Conservation (phyloP, 345 rosid genomes). For the Carallia pectinifolia region DNA sequence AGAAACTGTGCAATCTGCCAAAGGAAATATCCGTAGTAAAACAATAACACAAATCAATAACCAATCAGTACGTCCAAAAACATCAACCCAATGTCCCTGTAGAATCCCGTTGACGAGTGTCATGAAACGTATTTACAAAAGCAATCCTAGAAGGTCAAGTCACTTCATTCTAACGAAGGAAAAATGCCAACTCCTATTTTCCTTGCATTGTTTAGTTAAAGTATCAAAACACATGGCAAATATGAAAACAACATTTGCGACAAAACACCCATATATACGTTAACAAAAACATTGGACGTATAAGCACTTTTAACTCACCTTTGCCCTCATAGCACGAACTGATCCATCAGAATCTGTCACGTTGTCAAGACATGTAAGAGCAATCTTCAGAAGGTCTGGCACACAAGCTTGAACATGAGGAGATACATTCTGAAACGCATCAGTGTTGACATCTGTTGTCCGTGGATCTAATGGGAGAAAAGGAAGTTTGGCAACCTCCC, state of each 20-base stretch:
- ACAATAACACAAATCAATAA: background rate
- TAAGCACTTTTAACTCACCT: conserved; percentile 45
- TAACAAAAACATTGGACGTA: background rate
- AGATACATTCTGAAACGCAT: conserved; percentile 67
- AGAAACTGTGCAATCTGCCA: conserved; percentile 81
- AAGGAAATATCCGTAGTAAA: background rate
- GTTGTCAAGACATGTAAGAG: conserved; percentile 79
- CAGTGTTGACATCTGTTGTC: conserved; percentile 47
- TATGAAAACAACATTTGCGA: background rate
- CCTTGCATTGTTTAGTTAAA: background rate
- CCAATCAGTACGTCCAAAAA: background rate
- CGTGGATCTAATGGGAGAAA: conserved; percentile 92
- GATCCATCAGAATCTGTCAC: conserved; percentile 88
- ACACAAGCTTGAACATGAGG: conserved; percentile 84
- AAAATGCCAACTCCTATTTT: background rate
- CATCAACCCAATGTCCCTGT: background rate
- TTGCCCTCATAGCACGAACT: conserved; percentile 84
- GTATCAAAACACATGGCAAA: background rate
- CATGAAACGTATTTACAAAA: too few relatives aligned
- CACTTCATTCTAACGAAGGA: background rate
- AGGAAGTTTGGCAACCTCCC: conserved; percentile 88
- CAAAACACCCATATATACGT: background rate
- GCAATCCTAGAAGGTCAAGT: too few relatives aligned
- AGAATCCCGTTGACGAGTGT: background rate
- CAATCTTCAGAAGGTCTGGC: conserved; percentile 79